Percentiles rank a stretch among this genome's conserved stretches.
Conservation (phyloP, 2,329 filamentous ascomycete genomes). For the Metarhizium brunneum region DNA sequence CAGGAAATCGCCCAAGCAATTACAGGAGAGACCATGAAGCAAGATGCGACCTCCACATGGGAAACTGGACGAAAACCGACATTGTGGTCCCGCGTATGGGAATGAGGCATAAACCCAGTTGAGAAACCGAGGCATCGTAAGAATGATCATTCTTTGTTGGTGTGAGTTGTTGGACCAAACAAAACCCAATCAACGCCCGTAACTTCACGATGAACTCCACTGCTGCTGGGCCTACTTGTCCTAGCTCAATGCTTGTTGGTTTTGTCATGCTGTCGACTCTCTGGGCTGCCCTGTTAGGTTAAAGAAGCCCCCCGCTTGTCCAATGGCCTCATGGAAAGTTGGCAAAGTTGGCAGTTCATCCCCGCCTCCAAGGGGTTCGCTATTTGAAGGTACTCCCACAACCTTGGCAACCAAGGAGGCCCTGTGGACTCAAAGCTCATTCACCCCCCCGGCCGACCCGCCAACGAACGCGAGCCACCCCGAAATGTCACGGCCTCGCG, state of each 20-base stretch:
- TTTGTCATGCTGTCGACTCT: too few species aligned
- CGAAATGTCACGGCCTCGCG: neutral
- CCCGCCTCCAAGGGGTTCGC: neutral
- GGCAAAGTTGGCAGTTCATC: neutral
- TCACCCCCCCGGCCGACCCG: neutral
- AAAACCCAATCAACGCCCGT: neutral
- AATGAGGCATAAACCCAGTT: neutral
- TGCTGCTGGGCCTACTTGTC: neutral
- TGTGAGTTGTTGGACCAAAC: neutral
- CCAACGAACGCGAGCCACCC: neutral
- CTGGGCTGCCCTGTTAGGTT: neutral
- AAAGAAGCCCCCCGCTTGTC: neutral
- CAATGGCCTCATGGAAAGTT: neutral
- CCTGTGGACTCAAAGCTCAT: neutral
- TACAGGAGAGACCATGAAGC: neutral
- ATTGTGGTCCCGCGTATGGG: neutral
- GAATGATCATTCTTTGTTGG: neutral
- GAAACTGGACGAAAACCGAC: neutral
- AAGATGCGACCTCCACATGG: neutral
- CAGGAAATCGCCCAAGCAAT: neutral
- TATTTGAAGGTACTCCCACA: neutral
- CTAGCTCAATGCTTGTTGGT: neutral
- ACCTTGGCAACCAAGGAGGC: neutral
- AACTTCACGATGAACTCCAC: neutral
- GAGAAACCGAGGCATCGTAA: neutral